Base-by-base conservation (phyloP, 805 yeast genomes). In the Barnettozyma pratensis region DNA sequence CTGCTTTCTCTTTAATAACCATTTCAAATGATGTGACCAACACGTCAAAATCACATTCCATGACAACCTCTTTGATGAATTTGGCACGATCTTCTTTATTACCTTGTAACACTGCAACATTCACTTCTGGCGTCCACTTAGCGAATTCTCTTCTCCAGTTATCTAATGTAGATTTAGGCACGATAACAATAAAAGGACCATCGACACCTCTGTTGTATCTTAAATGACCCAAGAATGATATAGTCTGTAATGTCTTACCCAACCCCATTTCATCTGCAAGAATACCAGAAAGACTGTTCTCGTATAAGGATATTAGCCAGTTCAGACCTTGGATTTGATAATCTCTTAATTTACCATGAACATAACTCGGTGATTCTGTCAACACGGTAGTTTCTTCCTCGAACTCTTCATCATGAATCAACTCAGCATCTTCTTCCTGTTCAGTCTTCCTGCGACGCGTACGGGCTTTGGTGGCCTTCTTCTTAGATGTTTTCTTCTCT, bases 181-280 rank as follows among this genome's bases (percentile, higher is more conserved):
- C 98, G 50, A 92, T 85, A 29, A 94, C 81, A 41, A 94, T 79
- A 61, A 85, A 88, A 0, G 99, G 99, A 0, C 99, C 99, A 52
- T 84, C 85, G 12, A 91, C 77, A 30, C 81, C 77, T 58, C 82
- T 82, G 47, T 83, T 72, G 62, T 88, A 89, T 54, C 97, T 77
- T 51, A 94, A 68, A 63, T 87, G 89, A 0, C 97, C 98, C 43
- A 92, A 69, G 59, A 92, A 94, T 2, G 98, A 80, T 42, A 92
- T 89, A 0, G 98, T 92, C 68, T 92, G 99, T 48, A 94, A 71
- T 5, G 99, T 92, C 67, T 92, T 92, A 48, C 99, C 99, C 38
- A 92, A 74, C 3, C 99, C 99, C 99, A 94, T 92, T 65, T 92
- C 99, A 68, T 92, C 99, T 10, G 99, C 99, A 44, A 92, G 70